Evolutionary conservation across 2,329 filamentous ascomycete genomes (phyloP).

Genomic region (Tolypocladium ovalisporum): DNA sequence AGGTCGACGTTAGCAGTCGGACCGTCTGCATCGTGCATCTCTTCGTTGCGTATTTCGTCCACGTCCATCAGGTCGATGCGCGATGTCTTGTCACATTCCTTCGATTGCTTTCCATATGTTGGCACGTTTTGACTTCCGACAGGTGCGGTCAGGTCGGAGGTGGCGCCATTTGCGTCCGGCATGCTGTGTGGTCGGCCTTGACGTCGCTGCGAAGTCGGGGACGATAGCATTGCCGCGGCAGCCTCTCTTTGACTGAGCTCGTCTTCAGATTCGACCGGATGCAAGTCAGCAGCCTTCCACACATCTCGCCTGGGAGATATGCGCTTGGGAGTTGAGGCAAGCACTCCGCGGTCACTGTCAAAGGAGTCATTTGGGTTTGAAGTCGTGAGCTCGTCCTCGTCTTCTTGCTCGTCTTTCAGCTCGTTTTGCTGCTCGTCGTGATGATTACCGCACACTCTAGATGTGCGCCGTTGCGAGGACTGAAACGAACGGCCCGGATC

Average conservation of each 20-base stretch:
- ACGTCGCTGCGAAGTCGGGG: constrained; percentile 15
- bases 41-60: not conserved
- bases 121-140: constrained; percentile 1
- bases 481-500: not conserved
- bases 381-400: constrained; percentile 9
- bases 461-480: not conserved
- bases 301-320: constrained; percentile 5
- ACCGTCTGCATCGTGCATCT: not conserved
- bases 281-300: constrained; percentile 1
- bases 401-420: no score
- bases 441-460: not conserved
- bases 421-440: constrained; percentile 8
- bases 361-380: constrained; percentile 3
- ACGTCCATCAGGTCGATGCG: not conserved
- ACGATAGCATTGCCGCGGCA: constrained; percentile 13
- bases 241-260: constrained; percentile 5
- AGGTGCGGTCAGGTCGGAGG: not conserved
- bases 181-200: not conserved
- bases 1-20: not conserved
- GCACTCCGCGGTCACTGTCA: not conserved
- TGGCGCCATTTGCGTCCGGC: not conserved
- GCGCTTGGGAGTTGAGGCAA: constrained; percentile 5
- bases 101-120: not conserved
- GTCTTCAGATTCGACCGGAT: constrained; percentile 5
- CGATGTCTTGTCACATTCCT: not conserved